Base-by-base conservation (phyloP, 2,329 filamentous ascomycete genomes). In the Tolypocladium amazonense region DNA sequence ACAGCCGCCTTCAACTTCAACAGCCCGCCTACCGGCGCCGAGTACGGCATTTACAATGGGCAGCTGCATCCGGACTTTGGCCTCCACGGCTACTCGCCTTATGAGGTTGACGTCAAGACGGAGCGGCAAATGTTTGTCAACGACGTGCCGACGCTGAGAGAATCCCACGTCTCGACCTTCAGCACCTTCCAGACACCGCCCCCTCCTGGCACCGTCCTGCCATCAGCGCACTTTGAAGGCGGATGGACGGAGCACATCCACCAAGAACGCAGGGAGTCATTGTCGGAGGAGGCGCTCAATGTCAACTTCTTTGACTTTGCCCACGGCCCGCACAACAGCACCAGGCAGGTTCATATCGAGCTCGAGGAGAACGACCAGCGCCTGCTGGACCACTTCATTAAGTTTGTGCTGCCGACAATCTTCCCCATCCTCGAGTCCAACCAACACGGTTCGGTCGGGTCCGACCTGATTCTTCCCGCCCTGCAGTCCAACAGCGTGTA, bases 41-140 rank as follows among this genome's bases (percentile, higher is more conserved):
- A 85, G 56, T 85, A 81, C 76, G 84, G 80, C 68, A 81, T 78
- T 70, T 89, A 88, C 76, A 83, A 79, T 65, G 75, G 77, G 23
- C 81, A 83, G 76, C 82, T 88, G 75, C 88, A 83, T 65, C 76
- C 80, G 15, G 82, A 88, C 71, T 74, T 84, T 69, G 79, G 83
- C 74, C 81, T 81, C 61, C 72, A 72, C 63, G 77, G 82, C 64
- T 88, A 83, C 72, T 84, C 88, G 25, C 91, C 92, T 0, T 97
- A 95, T 72, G 93, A 97, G 75, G 87, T 97, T 62, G 93, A 97
- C 72, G 89, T 97, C 78, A 96, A 93, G 81, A 97, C 92, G 1
- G 93, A 97, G 77, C 84, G 90, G 64, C 91, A 97, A 67, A 92
- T 95, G 79, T 96, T 90, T 73, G 87, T 97, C 74, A 91, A 97